Base-by-base conservation (phyloP, 768 basidiomycete genomes). In the Candolleomyces eurysporus region DNA sequence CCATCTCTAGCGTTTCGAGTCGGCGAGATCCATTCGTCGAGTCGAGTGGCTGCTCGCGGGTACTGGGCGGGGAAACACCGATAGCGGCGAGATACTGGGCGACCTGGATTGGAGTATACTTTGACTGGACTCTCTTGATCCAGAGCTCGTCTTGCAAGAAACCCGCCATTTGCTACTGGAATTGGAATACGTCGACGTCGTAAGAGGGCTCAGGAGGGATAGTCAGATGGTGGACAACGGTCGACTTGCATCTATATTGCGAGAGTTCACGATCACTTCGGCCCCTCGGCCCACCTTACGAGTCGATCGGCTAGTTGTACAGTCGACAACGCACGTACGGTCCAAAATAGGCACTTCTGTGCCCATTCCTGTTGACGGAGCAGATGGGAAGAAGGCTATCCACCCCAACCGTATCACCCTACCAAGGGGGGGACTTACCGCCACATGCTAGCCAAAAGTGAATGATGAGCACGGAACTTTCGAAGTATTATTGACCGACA, bases 1-100 rank as follows among this genome's bases (percentile, higher is more conserved):
- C 32, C 2, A 57, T 53, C 39, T 57, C 59, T 2, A 78, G 67
- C 31, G 67, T 74, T n/a, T 71, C 70, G 68, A 63, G 57, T 74
- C 70, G 30, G 73, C 61, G 4, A 62, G 63, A 21, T 64, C 65
- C 52, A 62, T 64, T 13, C 32, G 60, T 11, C 64, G 61, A n/a
- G 43, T 45, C 43, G 60, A 57, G 22, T 67, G 45, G 6, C 1
- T 17, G 17, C 19, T 11, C 45, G 19, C 45, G 10, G 45, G 10
- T 46, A 17, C 17, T 17, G 2, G 19, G 45, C 45, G 16, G 45
- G 17, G 45, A 46, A 46, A 36, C 36, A 1, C 36, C 36, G 6
- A 36, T 36, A 11, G 36, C 6, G 36, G 36, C 36, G 36, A 36
- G 36, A 61, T 69, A 76, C 52, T 69, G 61, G 2, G 62, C 19